A percentile compares a stretch with the other conserved stretches of the same genome.
Conservation (phyloP, 2,329 filamentous ascomycete species). For the Grosmannia clavigera region DNA sequence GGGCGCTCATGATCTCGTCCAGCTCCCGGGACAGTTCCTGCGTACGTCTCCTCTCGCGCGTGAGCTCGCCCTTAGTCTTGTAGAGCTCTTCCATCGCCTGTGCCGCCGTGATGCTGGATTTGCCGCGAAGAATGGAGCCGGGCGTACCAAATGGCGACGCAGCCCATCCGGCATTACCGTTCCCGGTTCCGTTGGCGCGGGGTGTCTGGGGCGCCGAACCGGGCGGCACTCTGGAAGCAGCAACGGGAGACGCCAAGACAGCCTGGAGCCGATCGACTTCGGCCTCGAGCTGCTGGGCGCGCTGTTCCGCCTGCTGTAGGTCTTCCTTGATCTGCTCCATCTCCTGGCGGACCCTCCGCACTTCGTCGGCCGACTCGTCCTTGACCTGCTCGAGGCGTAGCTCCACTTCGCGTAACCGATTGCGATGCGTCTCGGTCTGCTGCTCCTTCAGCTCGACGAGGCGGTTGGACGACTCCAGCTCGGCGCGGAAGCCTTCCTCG, state of each 20-base stretch:
- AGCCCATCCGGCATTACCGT: conserved; percentile 31
- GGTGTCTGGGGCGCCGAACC: conserved; percentile 49
- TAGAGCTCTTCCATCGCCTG: conserved; percentile 53
- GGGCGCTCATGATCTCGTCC: conserved; percentile 71
- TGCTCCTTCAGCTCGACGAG: conserved; percentile 74
- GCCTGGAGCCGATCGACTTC: conserved; percentile 42
- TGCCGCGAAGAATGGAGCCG: conserved; percentile 38
- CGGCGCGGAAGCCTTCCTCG: conserved; percentile 78
- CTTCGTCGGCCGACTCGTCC: conserved; percentile 51
- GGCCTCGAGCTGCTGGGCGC: conserved; percentile 36
- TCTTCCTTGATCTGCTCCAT: conserved; percentile 42
- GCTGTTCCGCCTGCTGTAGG: conserved; percentile 32
- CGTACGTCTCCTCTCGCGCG: conserved; percentile 60
- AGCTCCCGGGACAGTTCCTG: conserved; percentile 64
- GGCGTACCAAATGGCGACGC: conserved; percentile 52
- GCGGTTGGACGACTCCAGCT: conserved; percentile 68
- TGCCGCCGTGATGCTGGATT: conserved; percentile 44
- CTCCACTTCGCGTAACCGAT: conserved; percentile 59
- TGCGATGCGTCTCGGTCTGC: conserved; percentile 58
- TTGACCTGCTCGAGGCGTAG: conserved; percentile 48
- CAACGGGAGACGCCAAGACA: conserved; percentile 27
- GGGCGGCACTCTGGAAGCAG: conserved; percentile 16
- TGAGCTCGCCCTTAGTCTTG: conserved; percentile 59
- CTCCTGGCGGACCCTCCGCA: conserved; percentile 42
- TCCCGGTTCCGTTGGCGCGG: conserved; percentile 38